phyloP scores from a whole-genome alignment of 1,284 basidiomycete species.

The Trichosporon sp. region DNA sequence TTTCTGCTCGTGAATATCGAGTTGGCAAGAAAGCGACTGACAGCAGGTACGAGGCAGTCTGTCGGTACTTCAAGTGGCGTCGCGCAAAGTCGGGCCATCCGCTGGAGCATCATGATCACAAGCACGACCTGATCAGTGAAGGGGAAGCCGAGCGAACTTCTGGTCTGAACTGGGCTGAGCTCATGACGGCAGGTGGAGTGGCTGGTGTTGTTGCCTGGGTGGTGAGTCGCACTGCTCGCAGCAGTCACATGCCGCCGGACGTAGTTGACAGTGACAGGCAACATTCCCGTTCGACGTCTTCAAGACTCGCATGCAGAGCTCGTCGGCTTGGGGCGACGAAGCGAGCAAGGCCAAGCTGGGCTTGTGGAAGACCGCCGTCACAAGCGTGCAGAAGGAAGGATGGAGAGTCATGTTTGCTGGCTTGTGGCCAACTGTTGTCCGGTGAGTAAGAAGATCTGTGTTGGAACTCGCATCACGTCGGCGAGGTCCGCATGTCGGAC shows the following conservation, averaged over 20 bases:
- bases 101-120: constrained; percentile 10
- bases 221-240: no score
- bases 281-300: constrained; percentile 81
- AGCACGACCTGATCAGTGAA: constrained; percentile 50
- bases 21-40: not conserved
- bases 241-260: no score
- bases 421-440: constrained; percentile 67
- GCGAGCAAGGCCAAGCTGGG: constrained; percentile 32
- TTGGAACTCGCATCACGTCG: not conserved
- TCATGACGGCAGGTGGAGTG: constrained; percentile 69
- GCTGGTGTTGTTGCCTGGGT: constrained; percentile 57
- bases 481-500: not conserved
- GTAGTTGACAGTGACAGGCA: constrained; percentile 33
- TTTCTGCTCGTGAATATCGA: constrained; percentile 60
- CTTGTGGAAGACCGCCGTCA: not conserved
- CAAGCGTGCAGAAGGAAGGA: constrained; percentile 62
- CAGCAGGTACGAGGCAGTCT: constrained; percentile 63
- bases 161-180: constrained; percentile 55
- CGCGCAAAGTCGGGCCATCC: constrained; percentile 11
- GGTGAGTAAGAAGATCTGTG: constrained; percentile 51
- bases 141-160: constrained; percentile 51
- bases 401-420: constrained; percentile 65
- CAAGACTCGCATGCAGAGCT: constrained; percentile 75
- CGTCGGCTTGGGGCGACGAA: constrained; percentile 55
- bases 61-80: constrained; percentile 54